A percentile compares a stretch with the other conserved stretches of the same genome.
Conservation (phyloP, 1,284 basidiomycete genomes). For the Fomitopsis palustris region DNA sequence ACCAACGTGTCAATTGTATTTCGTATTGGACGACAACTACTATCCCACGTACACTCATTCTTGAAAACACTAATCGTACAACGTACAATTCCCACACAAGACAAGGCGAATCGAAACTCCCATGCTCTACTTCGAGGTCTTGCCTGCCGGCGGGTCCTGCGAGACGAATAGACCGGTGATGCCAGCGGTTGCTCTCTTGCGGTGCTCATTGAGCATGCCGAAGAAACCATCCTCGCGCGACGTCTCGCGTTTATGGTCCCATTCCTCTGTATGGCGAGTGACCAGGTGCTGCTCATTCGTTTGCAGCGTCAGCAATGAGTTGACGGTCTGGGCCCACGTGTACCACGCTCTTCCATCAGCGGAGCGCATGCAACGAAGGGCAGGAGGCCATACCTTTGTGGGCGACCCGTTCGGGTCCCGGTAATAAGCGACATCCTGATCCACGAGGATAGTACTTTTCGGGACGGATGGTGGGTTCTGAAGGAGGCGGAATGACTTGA, state of each 20-base stretch:
- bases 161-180: slow-evolving; percentile 33
- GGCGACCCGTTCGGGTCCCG: slow-evolving; percentile 37
- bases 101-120: neutral
- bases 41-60: neutral
- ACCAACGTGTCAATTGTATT: too few relatives aligned
- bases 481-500: slow-evolving; percentile 41
- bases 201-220: slow-evolving; percentile 43
- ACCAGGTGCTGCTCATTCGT: slow-evolving; percentile 37
- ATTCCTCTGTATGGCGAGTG: slow-evolving; percentile 43
- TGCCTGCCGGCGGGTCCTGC: slow-evolving; percentile 17
- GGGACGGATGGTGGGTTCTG: slow-evolving; percentile 38
- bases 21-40: neutral
- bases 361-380: neutral
- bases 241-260: slow-evolving; percentile 42
- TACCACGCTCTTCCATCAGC: neutral
- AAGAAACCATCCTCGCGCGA: slow-evolving; percentile 42
- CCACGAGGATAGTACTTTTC: slow-evolving; percentile 40
- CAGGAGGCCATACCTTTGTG: slow-evolving; percentile 32
- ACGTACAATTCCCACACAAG: neutral
- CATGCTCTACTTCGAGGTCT: slow-evolving; percentile 10
- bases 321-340: slow-evolving; percentile 32
- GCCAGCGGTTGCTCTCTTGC: slow-evolving; percentile 42
- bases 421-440: slow-evolving; percentile 48
- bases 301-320: slow-evolving; percentile 44
- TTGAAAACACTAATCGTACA: neutral